These are phyloP conservation scores for Tricholoma terreum DNA, from an alignment of 768 basidiomycete genomes.

Conservation along the genomic window DNA sequence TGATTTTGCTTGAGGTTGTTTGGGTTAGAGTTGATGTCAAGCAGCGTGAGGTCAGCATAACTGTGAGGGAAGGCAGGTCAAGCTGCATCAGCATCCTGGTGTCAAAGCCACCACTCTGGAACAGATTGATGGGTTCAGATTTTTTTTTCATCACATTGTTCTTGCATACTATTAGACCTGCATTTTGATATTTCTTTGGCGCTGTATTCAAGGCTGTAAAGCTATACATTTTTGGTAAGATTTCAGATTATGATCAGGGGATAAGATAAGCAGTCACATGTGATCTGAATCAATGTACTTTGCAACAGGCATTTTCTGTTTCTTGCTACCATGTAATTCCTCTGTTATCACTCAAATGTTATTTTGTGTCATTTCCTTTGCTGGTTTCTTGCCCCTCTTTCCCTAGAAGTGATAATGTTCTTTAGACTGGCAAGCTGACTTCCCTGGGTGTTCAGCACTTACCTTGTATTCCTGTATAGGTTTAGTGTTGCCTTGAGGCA, in stretches of 20 bases:
- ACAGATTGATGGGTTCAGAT: slow-evolving; percentile 3
- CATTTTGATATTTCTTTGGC: slow-evolving; percentile 3
- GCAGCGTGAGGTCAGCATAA: no score
- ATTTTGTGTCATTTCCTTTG: slow-evolving; percentile 2
- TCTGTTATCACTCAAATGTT: slow-evolving; percentile 1
- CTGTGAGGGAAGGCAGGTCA: slow-evolving; percentile 6
- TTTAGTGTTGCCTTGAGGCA: no score
- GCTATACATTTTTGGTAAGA: not conserved
- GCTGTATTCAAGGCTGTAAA: not conserved
- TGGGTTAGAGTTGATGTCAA: no score
- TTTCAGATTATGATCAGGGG: not conserved
- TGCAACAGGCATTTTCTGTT: not conserved
- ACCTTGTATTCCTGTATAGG: no score
- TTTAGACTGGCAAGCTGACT: not conserved
- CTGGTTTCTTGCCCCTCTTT: no score
- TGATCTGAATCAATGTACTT: not conserved
- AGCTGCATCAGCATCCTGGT: slow-evolving; percentile 13
- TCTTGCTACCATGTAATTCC: not conserved
- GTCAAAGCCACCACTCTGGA: slow-evolving; percentile 14
- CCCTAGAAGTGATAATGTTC: not conserved
- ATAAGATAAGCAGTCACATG: not conserved
- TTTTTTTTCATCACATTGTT: not conserved
- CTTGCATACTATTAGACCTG: not conserved
- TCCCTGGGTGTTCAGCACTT: no score
- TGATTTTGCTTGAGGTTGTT: not conserved